Base-by-base conservation (phyloP, 768 basidiomycete species). In the Podaxis pistillaris region DNA sequence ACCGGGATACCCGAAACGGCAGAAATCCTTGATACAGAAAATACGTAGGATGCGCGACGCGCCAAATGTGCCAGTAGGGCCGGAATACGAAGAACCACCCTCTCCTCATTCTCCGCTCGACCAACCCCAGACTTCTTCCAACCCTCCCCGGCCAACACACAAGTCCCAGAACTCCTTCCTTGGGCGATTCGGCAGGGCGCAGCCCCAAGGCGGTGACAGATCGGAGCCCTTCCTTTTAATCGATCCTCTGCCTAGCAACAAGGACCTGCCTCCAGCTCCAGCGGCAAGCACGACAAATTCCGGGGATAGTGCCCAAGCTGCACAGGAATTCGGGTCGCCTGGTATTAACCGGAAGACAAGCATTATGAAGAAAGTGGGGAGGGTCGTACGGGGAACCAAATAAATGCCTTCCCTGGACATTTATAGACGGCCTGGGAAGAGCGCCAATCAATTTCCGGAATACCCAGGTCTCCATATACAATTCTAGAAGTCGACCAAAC, bases 41-140 rank as follows among this genome's bases (percentile, higher is more conserved):
- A 90, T 95, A 71, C 86, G 90, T 63, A 91, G 87, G 75, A 93
- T 94, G 91, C 87, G 92, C 38, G 92, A 94, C 68, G 77, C 87
- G 8, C 92, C 92, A 9, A 94, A 93, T 65, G 86, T 93, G 1
- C 92, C 92, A 15, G 82, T 90, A n/a, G 71, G 71, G 33, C 73
- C 78, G 33, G 79, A 80, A 58, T 80, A 80, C 51, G 73, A 77
- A 36, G 73, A 77, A 24, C 76, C 76, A 6, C 78, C 78, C 9
- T 85, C 84, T 1, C 78, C 82, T 0, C 85, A 1, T 79, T 84
- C 1, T 79, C 78, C 24, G 71, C 72, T 8, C 72, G 75, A 67
- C 78, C 72, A 65, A 73, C 76, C 13, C 63, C 70, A 3, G 55
- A 26, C 13, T 44, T 30, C 70, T 44, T 22, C 65, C 17, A 68